A percentile compares a stretch with the other conserved stretches of the same genome.
Conservation (phyloP, 352 stramenopile species). For the Globisporangium recalcitrans region DNA sequence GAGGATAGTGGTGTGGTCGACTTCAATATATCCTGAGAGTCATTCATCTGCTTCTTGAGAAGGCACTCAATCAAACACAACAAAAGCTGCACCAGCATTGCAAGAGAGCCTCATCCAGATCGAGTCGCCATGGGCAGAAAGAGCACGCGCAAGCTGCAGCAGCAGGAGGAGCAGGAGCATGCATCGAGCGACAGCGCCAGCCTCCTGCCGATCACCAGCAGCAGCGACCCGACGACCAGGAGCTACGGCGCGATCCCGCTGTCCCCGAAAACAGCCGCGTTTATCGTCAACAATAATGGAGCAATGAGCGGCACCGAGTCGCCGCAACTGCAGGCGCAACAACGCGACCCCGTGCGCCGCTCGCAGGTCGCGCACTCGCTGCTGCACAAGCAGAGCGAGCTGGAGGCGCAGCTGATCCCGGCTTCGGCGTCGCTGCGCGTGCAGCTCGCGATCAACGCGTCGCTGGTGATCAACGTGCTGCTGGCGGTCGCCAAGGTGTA, state of each 20-base stretch:
- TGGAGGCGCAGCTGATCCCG: constrained; percentile 37
- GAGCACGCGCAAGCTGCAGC: constrained; percentile 7
- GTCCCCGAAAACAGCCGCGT: neutral
- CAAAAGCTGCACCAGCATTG: neutral
- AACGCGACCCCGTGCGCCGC: constrained; percentile 20
- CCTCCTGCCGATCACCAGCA: neutral
- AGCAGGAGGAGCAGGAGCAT: neutral
- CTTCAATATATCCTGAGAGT: no score
- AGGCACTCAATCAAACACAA: no score
- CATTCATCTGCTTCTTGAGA: no score
- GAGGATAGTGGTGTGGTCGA: neutral
- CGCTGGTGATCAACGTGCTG: constrained; percentile 67
- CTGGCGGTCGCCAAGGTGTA: constrained; percentile 73
- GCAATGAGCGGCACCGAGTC: neutral
- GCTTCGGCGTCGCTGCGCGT: constrained; percentile 41
- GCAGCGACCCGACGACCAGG: neutral
- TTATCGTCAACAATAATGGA: neutral
- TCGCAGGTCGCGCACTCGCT: constrained; percentile 74
- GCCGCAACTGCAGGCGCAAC: neutral
- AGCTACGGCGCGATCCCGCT: constrained; percentile 11
- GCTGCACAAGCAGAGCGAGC: constrained; percentile 53
- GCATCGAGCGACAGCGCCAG: neutral
- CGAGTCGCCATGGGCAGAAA: neutral
- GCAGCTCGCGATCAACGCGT: constrained; percentile 65
- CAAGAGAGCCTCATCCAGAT: no score